Base-by-base conservation (phyloP, 768 basidiomycete species). In the Pholiota microspora region DNA sequence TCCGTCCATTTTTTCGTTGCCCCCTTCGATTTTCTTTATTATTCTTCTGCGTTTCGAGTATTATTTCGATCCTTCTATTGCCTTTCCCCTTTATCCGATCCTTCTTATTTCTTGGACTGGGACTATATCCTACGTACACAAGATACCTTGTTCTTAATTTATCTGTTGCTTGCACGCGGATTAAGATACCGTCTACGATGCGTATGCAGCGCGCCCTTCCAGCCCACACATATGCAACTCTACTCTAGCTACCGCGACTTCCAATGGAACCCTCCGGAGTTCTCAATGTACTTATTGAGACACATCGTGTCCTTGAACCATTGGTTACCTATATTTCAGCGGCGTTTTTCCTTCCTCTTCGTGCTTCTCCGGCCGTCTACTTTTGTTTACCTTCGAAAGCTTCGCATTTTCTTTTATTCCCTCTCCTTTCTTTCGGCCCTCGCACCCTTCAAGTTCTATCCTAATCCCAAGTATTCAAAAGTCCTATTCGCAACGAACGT, bases 71-170 rank as follows among this genome's bases (percentile, higher is more conserved):
- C 23, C 34, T 38, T 40, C 35, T 16, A 12, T n/a, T 52, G 38
- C 48, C 44, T 45, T 34, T 50, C 25, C 31, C 34, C 40, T 47
- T 31, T 46, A 34, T 28, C 46, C 16, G 29, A 16, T 23, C 16
- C 2, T 53, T 51, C 29, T 44, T 49, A 34, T 25, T 31, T 48
- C 49, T 45, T 42, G 53, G 53, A 54, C 57, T 50, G 32, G 49
- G 40, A 49, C 45, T 38, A 55, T 47, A 21, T 45, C 40, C 21
- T 42, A 42, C 6, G 40, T 42, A 42, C 40, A 42, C 40, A 42
- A 31, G 5, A 42, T 42, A 42, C 40, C 40, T 42, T 42, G 40
- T 42, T 42, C 21, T 42, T 21, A 31, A 21, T 42, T 23, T 42
- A 42, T 42, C 16, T 23, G 18, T 21, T 42, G 40, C 40, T 42